Percentiles rank a stretch among this genome's conserved stretches.
Conservation (phyloP, 495 filamentous ascomycete genomes). For the Chaetomidium leptoderma region DNA sequence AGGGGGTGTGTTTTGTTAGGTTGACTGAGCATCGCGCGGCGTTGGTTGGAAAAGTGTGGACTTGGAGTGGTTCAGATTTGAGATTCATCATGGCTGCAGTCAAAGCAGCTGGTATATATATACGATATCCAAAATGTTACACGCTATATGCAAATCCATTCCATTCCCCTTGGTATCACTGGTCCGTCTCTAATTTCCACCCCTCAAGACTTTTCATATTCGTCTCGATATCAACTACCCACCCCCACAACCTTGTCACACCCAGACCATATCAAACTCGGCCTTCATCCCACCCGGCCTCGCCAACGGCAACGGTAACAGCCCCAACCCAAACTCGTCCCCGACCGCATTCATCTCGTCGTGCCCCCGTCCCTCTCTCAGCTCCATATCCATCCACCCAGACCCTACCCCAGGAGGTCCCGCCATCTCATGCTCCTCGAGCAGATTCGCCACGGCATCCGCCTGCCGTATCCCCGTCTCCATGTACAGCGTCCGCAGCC, state of each 20-base stretch:
- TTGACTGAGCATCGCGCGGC: conserved; percentile 7
- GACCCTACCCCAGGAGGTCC: background rate
- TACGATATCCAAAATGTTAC: background rate
- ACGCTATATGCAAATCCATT: conserved; percentile 1
- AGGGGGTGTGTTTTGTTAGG: background rate
- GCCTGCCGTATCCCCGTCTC: conserved; percentile 38
- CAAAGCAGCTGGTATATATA: conserved; percentile 8
- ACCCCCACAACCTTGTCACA: background rate
- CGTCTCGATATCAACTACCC: background rate
- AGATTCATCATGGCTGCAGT: background rate
- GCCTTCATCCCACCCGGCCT: background rate
- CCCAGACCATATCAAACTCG: conserved; percentile 16
- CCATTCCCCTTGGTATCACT: background rate
- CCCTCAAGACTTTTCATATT: background rate
- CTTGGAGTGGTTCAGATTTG: background rate
- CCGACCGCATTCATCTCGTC: background rate
- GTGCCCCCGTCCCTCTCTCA: conserved; percentile 2
- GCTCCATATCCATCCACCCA: conserved; percentile 11
- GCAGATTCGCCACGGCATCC: conserved; percentile 30
- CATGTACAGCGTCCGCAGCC: conserved; percentile 32
- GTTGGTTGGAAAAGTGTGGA: background rate
- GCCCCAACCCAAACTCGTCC: conserved; percentile 11
- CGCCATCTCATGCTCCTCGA: conserved; percentile 27
- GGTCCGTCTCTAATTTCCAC: background rate
- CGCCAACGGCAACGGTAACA: conserved; percentile 9